Conservation (phyloP, 345 rosid genomes). For the Salix arbutifolia region DNA sequence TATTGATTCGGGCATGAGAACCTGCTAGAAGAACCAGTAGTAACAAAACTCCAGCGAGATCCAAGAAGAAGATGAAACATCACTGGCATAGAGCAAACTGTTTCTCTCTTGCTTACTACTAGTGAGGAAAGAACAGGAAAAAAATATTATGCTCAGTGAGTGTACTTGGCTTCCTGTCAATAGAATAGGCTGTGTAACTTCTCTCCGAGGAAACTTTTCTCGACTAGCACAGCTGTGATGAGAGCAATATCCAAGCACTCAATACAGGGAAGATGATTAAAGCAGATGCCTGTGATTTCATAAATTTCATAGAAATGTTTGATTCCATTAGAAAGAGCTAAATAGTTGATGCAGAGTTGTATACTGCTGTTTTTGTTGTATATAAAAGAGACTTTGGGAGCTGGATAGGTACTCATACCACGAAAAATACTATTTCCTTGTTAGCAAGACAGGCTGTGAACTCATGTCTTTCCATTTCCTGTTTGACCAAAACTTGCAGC, state of each 20-base stretch:
- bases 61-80: background rate
- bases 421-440: conserved; percentile 59
- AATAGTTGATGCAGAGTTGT: background rate
- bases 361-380: background rate
- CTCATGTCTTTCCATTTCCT: conserved; percentile 56
- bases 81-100: background rate
- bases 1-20: background rate
- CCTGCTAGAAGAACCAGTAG: background rate
- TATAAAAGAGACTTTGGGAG: background rate
- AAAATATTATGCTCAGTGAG: no score
- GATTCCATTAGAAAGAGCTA: background rate
- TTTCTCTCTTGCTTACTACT: background rate
- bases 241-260: conserved; percentile 56
- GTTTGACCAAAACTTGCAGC: conserved; percentile 67
- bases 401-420: conserved; percentile 40
- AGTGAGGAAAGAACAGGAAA: background rate
- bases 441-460: conserved; percentile 57
- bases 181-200: conserved; percentile 4
- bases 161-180: background rate
- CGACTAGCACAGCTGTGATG: conserved; percentile 25
- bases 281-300: conserved; percentile 68
- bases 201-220: conserved; percentile 2
- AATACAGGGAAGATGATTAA: conserved; percentile 57
- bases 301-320: background rate
- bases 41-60: background rate